Evolutionary conservation across 306 rosid genomes (phyloP).

Genomic region (Acacia confusa): DNA sequence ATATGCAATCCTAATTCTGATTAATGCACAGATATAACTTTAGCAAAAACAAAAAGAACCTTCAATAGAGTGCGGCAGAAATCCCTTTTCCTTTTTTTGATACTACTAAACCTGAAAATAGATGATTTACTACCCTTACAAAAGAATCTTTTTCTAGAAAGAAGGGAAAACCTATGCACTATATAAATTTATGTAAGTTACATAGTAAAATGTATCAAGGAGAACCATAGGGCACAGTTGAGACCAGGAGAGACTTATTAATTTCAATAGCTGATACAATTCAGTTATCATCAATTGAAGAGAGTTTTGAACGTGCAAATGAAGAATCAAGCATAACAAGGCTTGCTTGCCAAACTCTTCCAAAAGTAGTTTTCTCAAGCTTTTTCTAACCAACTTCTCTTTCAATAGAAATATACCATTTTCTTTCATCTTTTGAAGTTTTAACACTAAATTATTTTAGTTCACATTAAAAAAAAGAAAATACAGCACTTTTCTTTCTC

Average conservation of each 20-base stretch:
- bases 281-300: not conserved
- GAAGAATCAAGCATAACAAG: not conserved
- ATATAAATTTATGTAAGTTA: not conserved
- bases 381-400: not conserved
- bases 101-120: not conserved
- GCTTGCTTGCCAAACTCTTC: not conserved
- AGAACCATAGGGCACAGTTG: not conserved
- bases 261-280: not conserved
- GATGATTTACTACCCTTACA: not conserved
- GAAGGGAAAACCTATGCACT: not conserved
- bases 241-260: not conserved
- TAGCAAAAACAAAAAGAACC: not conserved
- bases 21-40: not conserved
- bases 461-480: conserved; percentile 5
- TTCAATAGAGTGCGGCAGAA: not conserved
- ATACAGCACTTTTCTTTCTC: not conserved
- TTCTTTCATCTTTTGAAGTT: not conserved
- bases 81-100: not conserved
- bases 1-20: conserved; percentile 7
- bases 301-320: not conserved
- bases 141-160: not conserved
- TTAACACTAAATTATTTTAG: not conserved
- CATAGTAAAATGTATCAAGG: not conserved
- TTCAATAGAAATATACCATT: not conserved
- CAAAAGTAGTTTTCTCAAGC: not conserved